Evolutionary conservation across 2,329 filamentous ascomycete genomes (phyloP), one percentile per base, ranked within the genome.

Genomic region (Zarea fungicola): DNA sequence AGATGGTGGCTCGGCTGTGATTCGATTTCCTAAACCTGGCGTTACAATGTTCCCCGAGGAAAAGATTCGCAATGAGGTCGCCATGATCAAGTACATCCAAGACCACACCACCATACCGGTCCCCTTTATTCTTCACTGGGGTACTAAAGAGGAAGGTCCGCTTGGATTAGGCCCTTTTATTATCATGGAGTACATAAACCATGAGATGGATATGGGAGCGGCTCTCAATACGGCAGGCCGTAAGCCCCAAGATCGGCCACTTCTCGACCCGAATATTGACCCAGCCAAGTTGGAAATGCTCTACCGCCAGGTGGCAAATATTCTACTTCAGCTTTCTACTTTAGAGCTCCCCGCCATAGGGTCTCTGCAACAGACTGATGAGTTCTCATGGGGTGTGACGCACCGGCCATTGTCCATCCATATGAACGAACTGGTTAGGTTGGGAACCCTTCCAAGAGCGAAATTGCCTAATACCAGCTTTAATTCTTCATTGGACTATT

Each of bases 21-120:
- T 35, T 14, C 45, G 50, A 13, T 52, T 55, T 23, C 28, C 48
- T 3, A 46, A 49, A 16, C 47, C 54, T 2, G 48, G 48, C 6
- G 42, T 23, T 19, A 37, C 50, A 5, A 52, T 48, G 44, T 52
- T 55, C 13, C 52, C 52, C 14, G 48, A 54, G 18, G 47, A 55
- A 31, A 54, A 52, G 43, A 36, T 55, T 1, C 47, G 29, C 5
- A 51, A 49, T 16, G 54, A 55, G 39, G 49, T 55, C 10, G 54
- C 54, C 16, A 25, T 32, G 5, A 52, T 54, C 6, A 39, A 18
- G 13, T 52, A 37, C 10, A 51, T 55, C 22, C 44, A 52, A 5
- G 45, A 54, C n/a, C 25, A 52, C 4, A 54, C 54, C 0, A 42
- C 49, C 1, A 51, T 55, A 14, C 52, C 54, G 1, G 44, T 55